Percentiles rank a stretch among this genome's conserved stretches.
These are phyloP conservation scores for Elongisporangium undulatum DNA, from an alignment of 352 stramenopile genomes.

Conservation along the genomic window DNA sequence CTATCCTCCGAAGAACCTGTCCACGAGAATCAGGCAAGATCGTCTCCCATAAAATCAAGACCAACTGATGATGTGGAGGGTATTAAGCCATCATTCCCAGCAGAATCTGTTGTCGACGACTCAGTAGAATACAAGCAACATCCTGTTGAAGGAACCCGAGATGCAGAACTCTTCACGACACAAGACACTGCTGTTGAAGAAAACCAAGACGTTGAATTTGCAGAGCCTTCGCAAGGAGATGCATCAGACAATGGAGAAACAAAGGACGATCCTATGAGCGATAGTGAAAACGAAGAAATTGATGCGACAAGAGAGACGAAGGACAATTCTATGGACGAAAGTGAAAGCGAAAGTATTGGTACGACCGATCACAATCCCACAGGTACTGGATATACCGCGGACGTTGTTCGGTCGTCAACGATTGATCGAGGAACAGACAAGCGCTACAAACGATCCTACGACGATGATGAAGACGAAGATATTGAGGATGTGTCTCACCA, in stretches of 20 bases:
- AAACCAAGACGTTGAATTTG: neutral
- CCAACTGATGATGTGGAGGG: neutral
- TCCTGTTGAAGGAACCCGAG: no score
- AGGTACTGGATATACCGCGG: slow-evolving; percentile 3
- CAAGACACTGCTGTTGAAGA: no score
- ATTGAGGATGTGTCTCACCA: slow-evolving; percentile 9
- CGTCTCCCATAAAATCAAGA: neutral
- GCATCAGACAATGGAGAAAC: neutral
- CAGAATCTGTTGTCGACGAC: neutral
- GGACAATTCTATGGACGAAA: slow-evolving; percentile 5
- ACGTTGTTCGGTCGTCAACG: slow-evolving; percentile 21
- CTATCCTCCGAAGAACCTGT: neutral
- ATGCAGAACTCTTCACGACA: no score
- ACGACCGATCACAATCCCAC: slow-evolving; percentile 10
- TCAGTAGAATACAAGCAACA: neutral
- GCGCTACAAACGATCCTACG: slow-evolving; percentile 27
- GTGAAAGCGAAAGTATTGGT: slow-evolving; percentile 9
- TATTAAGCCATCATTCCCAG: neutral
- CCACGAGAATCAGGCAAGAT: neutral
- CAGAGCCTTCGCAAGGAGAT: no score
- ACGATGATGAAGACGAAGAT: slow-evolving; percentile 9
- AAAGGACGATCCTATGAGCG: slow-evolving; percentile 2
- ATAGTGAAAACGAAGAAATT: slow-evolving; percentile 9
- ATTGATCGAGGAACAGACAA: slow-evolving; percentile 48
- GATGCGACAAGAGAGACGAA: neutral